Evolutionary conservation across 139 green algal genomes (phyloP), one percentile per base, ranked within the genome.

Genomic region (Microglena sp.): DNA sequence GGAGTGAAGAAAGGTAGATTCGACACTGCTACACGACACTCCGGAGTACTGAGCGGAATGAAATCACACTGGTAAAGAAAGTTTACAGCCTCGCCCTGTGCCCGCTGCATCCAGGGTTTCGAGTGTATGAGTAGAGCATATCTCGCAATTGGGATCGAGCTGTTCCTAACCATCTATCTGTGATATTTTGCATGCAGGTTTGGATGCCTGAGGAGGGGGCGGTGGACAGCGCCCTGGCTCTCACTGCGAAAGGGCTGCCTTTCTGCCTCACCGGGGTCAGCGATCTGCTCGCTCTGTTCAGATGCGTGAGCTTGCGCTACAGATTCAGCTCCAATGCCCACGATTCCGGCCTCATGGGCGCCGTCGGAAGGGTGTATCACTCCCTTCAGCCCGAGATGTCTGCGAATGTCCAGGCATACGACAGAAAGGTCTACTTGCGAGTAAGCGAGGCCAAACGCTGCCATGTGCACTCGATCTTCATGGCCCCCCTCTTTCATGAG

Each of bases 241-340:
- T 88, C 1, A 75, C 66, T 26, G 74, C 80, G n/a, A 62, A 67
- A 84, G 87, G 87, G 29, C 68, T 90, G n/a, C 86, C 88, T 0
- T 95, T 88, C 62, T 73, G 78, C 0, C 76, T 93, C 15, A 74
- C 76, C 22, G 88, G 88, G 33, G 74, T 83, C 33, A 83, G 78
- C 3, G 88, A 93, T 69, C 69, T 95, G 45, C 71, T 93, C 24
- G 88, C 88, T 1, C 71, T 95, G 55, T 95, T 92, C 65, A 74
- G 88, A 31, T 95, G 88, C 67, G 83, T 92, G 6, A 88, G 77
- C 2, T 90, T 89, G 67, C 86, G 89, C 21, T 95, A 91, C 72
- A 80, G 83, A 55, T 95, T 95, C 45, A 66, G 60, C 45, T 89
- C 83, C 3, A 86, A 92, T 40, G 54, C 76, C 1, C 77, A 72